These are phyloP conservation scores for Phytophthora fragariaefolia DNA, from an alignment of 352 stramenopile genomes.

Conservation along the genomic window DNA sequence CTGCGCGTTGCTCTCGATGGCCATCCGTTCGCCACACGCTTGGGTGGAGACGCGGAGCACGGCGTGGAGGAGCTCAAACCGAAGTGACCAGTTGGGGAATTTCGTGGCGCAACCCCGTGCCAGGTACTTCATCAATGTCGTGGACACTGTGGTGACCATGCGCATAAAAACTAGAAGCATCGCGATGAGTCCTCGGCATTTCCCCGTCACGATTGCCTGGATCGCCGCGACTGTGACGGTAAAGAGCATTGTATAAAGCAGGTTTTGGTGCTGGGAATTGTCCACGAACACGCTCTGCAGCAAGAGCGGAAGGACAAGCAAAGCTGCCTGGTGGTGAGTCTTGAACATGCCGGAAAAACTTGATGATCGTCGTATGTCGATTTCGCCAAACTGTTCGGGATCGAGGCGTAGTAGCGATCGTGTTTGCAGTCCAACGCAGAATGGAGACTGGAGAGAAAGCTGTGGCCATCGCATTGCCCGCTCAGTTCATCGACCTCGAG, in stretches of 20 bases:
- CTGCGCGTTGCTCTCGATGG: slow-evolving; percentile 19
- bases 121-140: slow-evolving; percentile 13
- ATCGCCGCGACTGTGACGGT: slow-evolving; percentile 13
- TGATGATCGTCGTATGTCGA: no score
- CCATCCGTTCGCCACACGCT: slow-evolving; percentile 24
- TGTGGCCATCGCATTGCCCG: no score
- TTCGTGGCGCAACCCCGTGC: slow-evolving; percentile 27
- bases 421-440: no score
- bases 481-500: no score
- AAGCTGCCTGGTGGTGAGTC: slow-evolving; percentile 5
- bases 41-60: slow-evolving; percentile 26
- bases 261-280: slow-evolving; percentile 5
- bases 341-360: no score
- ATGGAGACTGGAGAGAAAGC: no score
- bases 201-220: slow-evolving; percentile 13
- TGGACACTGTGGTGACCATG: neutral
- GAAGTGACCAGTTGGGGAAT: slow-evolving; percentile 46
- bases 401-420: no score
- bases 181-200: slow-evolving; percentile 13
- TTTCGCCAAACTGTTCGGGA: no score
- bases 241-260: slow-evolving; percentile 5
- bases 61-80: slow-evolving; percentile 39
- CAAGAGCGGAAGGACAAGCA: slow-evolving; percentile 10
- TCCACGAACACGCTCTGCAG: slow-evolving; percentile 23
- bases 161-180: slow-evolving; percentile 18